Conservation (phyloP, 2,329 filamentous ascomycete species). For the Onygenales sp. region DNA sequence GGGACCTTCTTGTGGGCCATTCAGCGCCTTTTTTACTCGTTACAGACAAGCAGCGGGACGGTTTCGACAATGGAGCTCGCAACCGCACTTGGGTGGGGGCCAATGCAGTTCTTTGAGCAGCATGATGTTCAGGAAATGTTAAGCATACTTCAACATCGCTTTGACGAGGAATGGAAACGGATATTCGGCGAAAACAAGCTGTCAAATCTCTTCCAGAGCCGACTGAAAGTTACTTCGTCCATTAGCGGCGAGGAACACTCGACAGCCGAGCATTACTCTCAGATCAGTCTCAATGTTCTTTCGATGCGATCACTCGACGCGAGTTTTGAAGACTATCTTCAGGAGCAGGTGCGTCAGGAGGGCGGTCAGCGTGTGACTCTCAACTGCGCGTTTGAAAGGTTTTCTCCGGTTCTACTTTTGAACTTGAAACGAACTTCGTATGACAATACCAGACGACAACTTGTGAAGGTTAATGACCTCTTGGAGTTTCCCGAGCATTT, state of each 20-base stretch:
- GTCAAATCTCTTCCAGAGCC: conserved; percentile 1
- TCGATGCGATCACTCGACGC: conserved; percentile 3
- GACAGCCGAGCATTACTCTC: conserved; percentile 4
- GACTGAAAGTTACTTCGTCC: neutral
- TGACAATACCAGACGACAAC: conserved; percentile 5
- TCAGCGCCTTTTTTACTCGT: conserved; percentile 6
- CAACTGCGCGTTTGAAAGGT: conserved; percentile 5
- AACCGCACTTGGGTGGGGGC: conserved; percentile 3
- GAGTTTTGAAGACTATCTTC: conserved; percentile 5
- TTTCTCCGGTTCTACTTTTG: conserved; percentile 15
- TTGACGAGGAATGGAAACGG: neutral
- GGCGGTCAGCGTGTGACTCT: neutral
- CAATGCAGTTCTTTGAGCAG: conserved; percentile 5
- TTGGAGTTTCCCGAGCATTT: conserved; percentile 22
- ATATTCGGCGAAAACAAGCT: neutral
- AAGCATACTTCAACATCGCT: conserved; percentile 1
- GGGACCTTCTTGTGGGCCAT: conserved; percentile 2
- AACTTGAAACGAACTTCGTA: conserved; percentile 8
- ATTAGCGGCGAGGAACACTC: conserved; percentile 2
- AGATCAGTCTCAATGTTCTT: conserved; percentile 4
- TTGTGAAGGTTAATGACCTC: conserved; percentile 14
- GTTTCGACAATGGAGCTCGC: conserved; percentile 5
- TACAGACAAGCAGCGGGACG: conserved; percentile 1
- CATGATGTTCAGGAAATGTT: conserved; percentile 7
- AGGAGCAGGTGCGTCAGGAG: neutral